Evolutionary conservation across 129 eudicot species (phyloP), one percentile per base, ranked within the genome.

Genomic region (Calendula officinalis): DNA sequence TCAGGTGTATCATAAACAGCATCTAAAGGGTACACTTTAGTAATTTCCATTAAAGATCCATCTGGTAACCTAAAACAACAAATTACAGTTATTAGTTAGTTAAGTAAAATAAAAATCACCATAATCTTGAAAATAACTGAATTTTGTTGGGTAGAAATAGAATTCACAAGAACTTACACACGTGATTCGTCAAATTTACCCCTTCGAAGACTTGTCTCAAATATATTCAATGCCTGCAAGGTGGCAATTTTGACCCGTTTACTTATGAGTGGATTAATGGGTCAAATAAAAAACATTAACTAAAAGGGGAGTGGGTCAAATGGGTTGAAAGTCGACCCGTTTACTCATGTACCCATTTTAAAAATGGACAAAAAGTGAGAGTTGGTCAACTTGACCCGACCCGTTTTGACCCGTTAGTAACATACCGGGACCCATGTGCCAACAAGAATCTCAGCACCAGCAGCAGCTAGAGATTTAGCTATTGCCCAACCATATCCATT

Each of bases 401-500:
- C 41, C 35, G 41, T 55, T 32, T 12, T 55, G 60, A 34, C 53
- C 15, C 5, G 12, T 57, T 12, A 37, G 44, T 36, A 57, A 15
- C 33, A 15, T 36, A 57, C 63, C 12, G 97, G 97, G 45, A 90
- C 97, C 97, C 97, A 90, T 33, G 97, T 90, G 44, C 97, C 97
- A 84, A 90, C 87, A 49, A 90, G 95, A 69, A 90, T 84, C 74
- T 90, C 92, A 44, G 97, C 97, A 50, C 97, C 97, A 6, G 97
- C 97, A 79, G 97, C 97, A 47, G 95, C 95, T 60, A 90, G 82
- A 67, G 97, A 84, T 73, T 86, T 90, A 51, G 97, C 97, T 50
- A 90, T 86, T 34, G 97, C 97, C 97, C 97, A 90, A 43, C 97
- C 97, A 76, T 90, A 90, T 40, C 97, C 97, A 70, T 86, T 90